phyloP scores from a whole-genome alignment of 2,329 filamentous ascomycete genomes.

The Colletotrichum chlorophyti region DNA sequence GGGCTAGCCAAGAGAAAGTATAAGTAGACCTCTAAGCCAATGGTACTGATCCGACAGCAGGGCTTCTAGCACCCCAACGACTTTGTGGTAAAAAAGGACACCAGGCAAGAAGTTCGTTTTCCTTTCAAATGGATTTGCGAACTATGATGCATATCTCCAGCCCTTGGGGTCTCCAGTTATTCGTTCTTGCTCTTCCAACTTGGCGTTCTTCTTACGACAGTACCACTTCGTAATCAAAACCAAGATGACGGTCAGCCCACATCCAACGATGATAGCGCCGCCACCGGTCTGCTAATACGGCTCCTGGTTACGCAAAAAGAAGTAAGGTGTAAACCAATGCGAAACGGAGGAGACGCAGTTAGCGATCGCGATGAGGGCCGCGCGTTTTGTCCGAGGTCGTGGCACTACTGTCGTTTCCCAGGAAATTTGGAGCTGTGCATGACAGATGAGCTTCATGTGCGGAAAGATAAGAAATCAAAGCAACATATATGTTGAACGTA shows the following conservation, averaged over 20 bases:
- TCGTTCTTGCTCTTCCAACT: constrained; percentile 30
- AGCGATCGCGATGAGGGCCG: constrained; percentile 49
- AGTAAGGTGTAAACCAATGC: constrained; percentile 51
- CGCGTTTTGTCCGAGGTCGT: constrained; percentile 46
- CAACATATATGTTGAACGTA: neutral
- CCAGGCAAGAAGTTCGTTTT: too few species aligned
- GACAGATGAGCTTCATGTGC: neutral
- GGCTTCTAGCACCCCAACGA: too few species aligned
- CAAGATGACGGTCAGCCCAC: constrained; percentile 32
- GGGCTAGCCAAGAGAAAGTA: too few species aligned
- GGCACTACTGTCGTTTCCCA: constrained; percentile 51
- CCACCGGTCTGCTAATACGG: constrained; percentile 39
- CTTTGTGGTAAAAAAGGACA: too few species aligned
- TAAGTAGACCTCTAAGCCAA: too few species aligned
- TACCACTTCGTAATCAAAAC: constrained; percentile 32
- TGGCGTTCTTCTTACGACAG: constrained; percentile 34
- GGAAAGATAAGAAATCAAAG: neutral
- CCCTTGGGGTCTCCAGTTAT: constrained; percentile 11
- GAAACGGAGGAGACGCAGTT: constrained; percentile 46
- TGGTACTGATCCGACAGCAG: too few species aligned
- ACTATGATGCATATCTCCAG: constrained; percentile 21
- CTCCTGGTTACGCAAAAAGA: constrained; percentile 39
- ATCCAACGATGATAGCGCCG: constrained; percentile 35
- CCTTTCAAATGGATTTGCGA: too few species aligned
- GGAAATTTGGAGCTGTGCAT: constrained; percentile 40